These are phyloP conservation scores for Geotrichum macrosporum DNA, from an alignment of 1,139 yeast species.

Conservation along the genomic window DNA sequence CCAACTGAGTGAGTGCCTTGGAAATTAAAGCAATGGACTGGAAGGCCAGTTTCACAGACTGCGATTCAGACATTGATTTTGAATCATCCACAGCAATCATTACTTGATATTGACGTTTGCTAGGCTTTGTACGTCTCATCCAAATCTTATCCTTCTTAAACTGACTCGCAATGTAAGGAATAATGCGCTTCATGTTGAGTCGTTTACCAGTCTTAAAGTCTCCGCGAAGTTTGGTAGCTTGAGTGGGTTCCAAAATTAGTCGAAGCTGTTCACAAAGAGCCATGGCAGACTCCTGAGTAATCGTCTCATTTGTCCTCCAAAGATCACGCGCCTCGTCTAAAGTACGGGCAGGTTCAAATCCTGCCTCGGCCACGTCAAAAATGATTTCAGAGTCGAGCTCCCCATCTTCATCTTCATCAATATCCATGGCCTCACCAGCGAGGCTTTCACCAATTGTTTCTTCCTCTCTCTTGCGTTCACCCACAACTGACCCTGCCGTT, in stretches of 20 bases:
- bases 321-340: slow-evolving; percentile 66
- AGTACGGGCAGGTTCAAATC: slow-evolving; percentile 48
- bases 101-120: slow-evolving; percentile 93
- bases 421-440: slow-evolving; percentile 32
- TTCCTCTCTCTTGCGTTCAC: slow-evolving; percentile 24
- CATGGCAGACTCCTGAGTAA: slow-evolving; percentile 82
- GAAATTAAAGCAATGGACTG: slow-evolving; percentile 92
- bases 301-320: slow-evolving; percentile 78
- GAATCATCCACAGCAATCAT: slow-evolving; percentile 98
- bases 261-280: slow-evolving; percentile 89
- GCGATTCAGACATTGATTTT: slow-evolving; percentile 93
- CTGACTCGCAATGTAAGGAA: slow-evolving; percentile 96
- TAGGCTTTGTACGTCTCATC: slow-evolving; percentile 96
- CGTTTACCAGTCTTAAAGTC: slow-evolving; percentile 97
- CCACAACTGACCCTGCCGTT: slow-evolving; percentile 25
- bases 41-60: slow-evolving; percentile 85
- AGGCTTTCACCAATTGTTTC: slow-evolving; percentile 22
- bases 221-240: slow-evolving; percentile 89
- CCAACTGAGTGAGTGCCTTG: slow-evolving; percentile 88
- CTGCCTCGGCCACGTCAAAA: slow-evolving; percentile 40
- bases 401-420: slow-evolving; percentile 28
- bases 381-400: slow-evolving; percentile 30
- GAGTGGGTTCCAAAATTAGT: slow-evolving; percentile 88
- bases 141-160: slow-evolving; percentile 97
- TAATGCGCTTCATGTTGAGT: slow-evolving; percentile 93